A percentile compares a stretch with the other conserved stretches of the same genome.
These are phyloP conservation scores for Fraxinus anomala DNA, from an alignment of 257 asterid species.

Conservation along the genomic window DNA sequence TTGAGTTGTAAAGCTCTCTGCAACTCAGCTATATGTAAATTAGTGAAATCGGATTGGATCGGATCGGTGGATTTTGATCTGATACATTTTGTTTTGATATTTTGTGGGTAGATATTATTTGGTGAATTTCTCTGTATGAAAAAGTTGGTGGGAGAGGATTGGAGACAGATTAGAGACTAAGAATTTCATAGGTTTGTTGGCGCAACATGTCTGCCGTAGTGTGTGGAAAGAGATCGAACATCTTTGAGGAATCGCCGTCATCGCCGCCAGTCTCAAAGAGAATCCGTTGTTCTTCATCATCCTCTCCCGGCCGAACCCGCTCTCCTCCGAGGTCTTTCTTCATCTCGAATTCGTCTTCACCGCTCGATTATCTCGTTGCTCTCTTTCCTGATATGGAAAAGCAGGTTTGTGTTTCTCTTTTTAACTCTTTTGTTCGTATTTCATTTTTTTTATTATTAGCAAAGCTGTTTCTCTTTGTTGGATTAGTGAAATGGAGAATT, in stretches of 20 bases:
- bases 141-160: conserved; percentile 36
- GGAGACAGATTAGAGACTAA: conserved; percentile 43
- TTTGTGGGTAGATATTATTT: background rate
- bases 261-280: conserved; percentile 83
- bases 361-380: conserved; percentile 60
- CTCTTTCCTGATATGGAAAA: conserved; percentile 92
- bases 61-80: background rate
- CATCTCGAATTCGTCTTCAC: conserved; percentile 32
- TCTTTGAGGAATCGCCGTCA: conserved; percentile 91
- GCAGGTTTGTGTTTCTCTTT: conserved; percentile 50
- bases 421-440: background rate
- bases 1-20: background rate
- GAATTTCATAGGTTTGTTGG: conserved; percentile 24
- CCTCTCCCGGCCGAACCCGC: conserved; percentile 49
- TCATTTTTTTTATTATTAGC: background rate
- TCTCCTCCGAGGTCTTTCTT: conserved; percentile 64
- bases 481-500: background rate
- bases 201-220: conserved; percentile 98
- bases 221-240: conserved; percentile 98
- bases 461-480: background rate
- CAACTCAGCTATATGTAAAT: background rate
- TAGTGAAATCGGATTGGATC: background rate
- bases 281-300: conserved; percentile 81
- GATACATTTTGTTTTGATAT: background rate
- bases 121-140: conserved; percentile 27